phyloP scores from a whole-genome alignment of 2,329 filamentous ascomycete genomes.

The Pestalotiopsis sp. region DNA sequence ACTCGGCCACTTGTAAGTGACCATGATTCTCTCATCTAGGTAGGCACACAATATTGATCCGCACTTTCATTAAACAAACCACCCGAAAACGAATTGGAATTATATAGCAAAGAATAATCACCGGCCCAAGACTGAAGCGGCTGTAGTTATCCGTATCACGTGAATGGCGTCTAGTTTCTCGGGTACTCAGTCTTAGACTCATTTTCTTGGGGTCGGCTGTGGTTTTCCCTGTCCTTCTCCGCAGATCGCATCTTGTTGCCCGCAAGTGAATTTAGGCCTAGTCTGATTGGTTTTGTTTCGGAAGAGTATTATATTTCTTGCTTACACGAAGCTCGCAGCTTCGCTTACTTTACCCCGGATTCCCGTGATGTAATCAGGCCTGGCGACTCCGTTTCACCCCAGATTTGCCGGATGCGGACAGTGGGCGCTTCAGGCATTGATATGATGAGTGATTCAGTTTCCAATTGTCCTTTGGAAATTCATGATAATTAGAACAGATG shows the following conservation, averaged over 20 bases:
- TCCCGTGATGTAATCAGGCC: background rate
- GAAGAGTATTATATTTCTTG: background rate
- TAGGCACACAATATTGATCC: no score
- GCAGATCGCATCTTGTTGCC: background rate
- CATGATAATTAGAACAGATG: background rate
- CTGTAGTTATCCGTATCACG: background rate
- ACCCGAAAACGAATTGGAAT: no score
- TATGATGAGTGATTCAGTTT: background rate
- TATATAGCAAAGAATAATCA: no score
- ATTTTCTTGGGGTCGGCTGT: background rate
- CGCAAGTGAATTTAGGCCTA: background rate
- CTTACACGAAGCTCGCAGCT: background rate
- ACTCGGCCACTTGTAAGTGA: no score
- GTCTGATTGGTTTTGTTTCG: background rate
- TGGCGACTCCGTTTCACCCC: background rate
- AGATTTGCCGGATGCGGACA: background rate
- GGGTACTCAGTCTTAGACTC: background rate
- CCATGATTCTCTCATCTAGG: no score
- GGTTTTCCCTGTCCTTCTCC: background rate
- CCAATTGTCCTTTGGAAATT: background rate
- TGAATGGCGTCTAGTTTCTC: background rate
- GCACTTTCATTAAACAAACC: no score
- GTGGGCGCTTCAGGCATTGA: background rate
- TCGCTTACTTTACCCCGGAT: background rate
- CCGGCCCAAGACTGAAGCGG: background rate